These are phyloP conservation scores for Candida glaebosa DNA, from an alignment of 805 yeast genomes.

Conservation along the genomic window DNA sequence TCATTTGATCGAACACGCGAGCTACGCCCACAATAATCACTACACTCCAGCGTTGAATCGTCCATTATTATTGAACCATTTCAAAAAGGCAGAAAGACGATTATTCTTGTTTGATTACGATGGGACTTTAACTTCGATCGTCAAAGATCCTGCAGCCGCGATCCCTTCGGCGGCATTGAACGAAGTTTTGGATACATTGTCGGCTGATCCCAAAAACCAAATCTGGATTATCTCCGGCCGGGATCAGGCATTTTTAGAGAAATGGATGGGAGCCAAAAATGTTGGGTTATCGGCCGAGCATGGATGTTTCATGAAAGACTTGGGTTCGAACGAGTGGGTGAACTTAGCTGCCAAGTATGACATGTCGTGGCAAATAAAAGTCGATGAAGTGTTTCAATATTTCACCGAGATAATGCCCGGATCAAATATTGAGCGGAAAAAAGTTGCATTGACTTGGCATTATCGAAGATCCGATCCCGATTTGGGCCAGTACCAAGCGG, in stretches of 20 bases:
- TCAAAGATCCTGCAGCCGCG: constrained; percentile 96
- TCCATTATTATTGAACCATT: constrained; percentile 58
- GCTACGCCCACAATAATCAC: constrained; percentile 42
- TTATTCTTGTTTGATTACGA: constrained; percentile 92
- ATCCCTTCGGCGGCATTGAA: constrained; percentile 79
- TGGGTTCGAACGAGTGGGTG: constrained; percentile 67
- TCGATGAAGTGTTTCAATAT: constrained; percentile 64
- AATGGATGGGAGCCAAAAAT: constrained; percentile 74
- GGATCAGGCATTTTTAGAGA: constrained; percentile 83
- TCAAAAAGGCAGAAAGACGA: constrained; percentile 60
- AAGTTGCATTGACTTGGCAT: constrained; percentile 97
- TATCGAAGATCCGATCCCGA: constrained; percentile 94
- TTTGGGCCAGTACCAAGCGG: constrained; percentile 83
- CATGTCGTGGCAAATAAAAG: constrained; percentile 93
- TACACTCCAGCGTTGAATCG: constrained; percentile 73
- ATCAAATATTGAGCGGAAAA: constrained; percentile 77
- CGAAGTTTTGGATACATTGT: constrained; percentile 53
- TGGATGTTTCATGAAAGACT: constrained; percentile 87
- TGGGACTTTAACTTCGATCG: constrained; percentile 96
- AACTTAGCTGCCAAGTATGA: constrained; percentile 79
- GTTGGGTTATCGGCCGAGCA: constrained; percentile 95
- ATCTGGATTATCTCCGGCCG: constrained; percentile 97
- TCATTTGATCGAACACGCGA: constrained; percentile 41
- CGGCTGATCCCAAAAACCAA: constrained; percentile 75
- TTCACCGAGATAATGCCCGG: constrained; percentile 92